Base-by-base conservation (phyloP, 1,139 yeast genomes). In the Suhomyces maxii region DNA sequence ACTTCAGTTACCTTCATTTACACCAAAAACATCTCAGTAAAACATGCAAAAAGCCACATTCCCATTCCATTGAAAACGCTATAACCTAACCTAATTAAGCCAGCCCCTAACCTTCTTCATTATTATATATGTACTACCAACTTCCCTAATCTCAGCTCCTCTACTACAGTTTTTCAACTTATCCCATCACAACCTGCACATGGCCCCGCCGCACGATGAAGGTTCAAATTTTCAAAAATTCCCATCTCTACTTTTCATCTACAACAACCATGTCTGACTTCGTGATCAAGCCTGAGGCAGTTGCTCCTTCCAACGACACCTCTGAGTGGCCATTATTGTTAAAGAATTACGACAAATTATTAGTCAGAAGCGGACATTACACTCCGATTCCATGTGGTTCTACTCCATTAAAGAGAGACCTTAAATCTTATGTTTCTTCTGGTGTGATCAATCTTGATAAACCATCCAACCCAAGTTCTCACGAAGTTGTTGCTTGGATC, bases 401-500 rank as follows among this genome's bases (percentile, higher is more conserved):
- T 65, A 83, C 97, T 49, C 99, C 99, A 50, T 79, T 89, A 65
- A 90, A 90, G 73, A 86, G 99, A 77, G 97, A 91, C 69, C 74
- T 93, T 60, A 88, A 88, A 72, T 80, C 89, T 37, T 93, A 93
- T 70, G 78, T 93, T 59, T 84, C 95, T 42, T 85, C 97, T 11
- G 99, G 99, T 77, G 96, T 93, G 47, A 91, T 93, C 67, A 93
- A 93, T 76, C 80, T 93, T 63, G 99, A 93, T 75, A 93, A 93
- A 73, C 99, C 99, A 58, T 87, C 96, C 34, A 93, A 93, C 71
- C 99, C 99, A 58, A 88, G 96, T 44, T 89, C 97, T 46, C 98
- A 91, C 75, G 98, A 93, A 76, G 99, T 93, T 65, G 99, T 93
- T 59, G 99, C 99, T 34, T 93, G 99, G 99, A 85, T 93, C 64